Percentiles rank a stretch among this genome's conserved stretches.
Evolutionary conservation across 306 rosid species (phyloP).

Genomic region (Rosa multiflora): DNA sequence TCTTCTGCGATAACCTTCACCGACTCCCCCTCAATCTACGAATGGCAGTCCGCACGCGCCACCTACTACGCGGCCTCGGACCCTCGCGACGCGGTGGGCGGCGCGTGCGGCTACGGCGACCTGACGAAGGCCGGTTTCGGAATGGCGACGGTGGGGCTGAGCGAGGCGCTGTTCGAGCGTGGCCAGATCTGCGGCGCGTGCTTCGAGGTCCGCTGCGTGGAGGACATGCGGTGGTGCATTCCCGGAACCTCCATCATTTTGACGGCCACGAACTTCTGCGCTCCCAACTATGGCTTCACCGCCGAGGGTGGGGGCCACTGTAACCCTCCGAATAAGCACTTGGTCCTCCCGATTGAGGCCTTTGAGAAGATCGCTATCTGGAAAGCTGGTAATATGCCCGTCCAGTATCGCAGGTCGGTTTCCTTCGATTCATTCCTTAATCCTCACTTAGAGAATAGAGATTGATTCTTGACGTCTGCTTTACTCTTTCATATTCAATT

Average conservation of each 20-base stretch:
- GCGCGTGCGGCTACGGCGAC: conserved; percentile 96
- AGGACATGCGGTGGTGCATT: conserved; percentile 87
- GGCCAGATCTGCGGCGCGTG: conserved; percentile 99
- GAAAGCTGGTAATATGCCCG: conserved; percentile 97
- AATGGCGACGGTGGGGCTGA: conserved; percentile 82
- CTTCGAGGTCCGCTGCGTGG: conserved; percentile 72
- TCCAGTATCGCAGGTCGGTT: conserved; percentile 78
- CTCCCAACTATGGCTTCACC: conserved; percentile 83
- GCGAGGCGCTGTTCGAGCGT: conserved; percentile 69
- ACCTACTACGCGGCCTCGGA: conserved; percentile 88
- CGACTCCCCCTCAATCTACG: conserved; percentile 36
- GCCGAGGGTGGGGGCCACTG: conserved; percentile 90
- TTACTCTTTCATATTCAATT: conserved; percentile 5
- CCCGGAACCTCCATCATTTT: conserved; percentile 85
- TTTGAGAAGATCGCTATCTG: conserved; percentile 97
- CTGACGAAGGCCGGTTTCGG: conserved; percentile 71
- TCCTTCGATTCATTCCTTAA: background rate
- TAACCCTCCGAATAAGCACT: conserved; percentile 83
- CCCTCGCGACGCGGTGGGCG: conserved; percentile 83
- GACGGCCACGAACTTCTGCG: conserved; percentile 87
- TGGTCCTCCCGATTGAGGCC: conserved; percentile 87
- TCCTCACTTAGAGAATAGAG: no score
- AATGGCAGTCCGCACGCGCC: conserved; percentile 88
- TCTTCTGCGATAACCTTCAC: conserved; percentile 20
- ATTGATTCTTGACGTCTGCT: background rate